Evolutionary conservation across 352 stramenopile genomes (phyloP), one percentile per base, ranked within the genome.

Genomic region (Elongisporangium undulatum): DNA sequence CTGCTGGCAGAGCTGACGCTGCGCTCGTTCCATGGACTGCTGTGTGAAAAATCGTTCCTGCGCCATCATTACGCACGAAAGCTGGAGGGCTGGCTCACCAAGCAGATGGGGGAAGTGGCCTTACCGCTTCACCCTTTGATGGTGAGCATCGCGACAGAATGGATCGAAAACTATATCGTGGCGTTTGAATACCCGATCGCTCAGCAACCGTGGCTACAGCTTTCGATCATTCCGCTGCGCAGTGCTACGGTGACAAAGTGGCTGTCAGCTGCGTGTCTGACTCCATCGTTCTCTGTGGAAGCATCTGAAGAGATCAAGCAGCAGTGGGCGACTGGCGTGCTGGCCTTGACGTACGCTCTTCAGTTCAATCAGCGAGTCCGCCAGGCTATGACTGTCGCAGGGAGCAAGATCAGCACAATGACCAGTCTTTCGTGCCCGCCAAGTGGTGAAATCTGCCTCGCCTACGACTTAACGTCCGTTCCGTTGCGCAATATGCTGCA

Each of bases 161-260:
- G 71, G 72, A 79, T 90, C 55, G 81, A 90, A 57, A 90, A 90
- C 51, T 90, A 90, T 57, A 29, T 89, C 13, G 76, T 90, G 69
- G 76, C 81, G 9, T 90, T 90, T 29, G 81, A 90, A 56, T 90
- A 90, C 38, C 78, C 81, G 15, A 76, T 90, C 19, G 49, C 74
- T 0, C 74, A 89, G 57, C 65, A 69, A 16, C 78, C 81, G 34
- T 59, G 75, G 39, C 69, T 89, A 0, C 78, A 90, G 45, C 62
- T 90, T 7, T 79, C 78, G 2, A 84, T 90, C 55, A 61, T 85
- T n/a, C 78, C 81, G n/a, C 51, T 90, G 0, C 69, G 69, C 29
- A 75, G 62, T 34, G 54, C 71, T 4, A 77, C 62, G 0, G 20
- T 83, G 45, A 23, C 62, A 10, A 80, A 80, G 23, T 82, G 71